Evolutionary conservation across 345 rosid genomes (phyloP), one percentile per base, ranked within the genome.

Genomic region (Salix koriyanagi): DNA sequence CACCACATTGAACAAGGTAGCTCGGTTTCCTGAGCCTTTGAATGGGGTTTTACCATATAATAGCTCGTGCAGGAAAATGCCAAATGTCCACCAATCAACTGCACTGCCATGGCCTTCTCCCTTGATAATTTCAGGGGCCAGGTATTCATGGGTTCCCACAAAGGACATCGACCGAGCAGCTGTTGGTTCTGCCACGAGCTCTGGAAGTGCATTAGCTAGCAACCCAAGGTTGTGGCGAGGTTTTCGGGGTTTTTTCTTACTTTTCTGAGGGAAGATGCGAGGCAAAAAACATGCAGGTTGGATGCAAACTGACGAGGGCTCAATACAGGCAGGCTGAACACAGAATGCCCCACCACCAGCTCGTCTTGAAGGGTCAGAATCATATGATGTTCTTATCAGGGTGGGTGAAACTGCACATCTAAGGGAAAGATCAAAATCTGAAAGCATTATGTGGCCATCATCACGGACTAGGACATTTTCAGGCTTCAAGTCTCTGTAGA

Each of bases 61-160:
- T 26, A 96, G 85, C 79, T 96, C 99, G 7, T 96, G 97, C 79
- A 96, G 79, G 82, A 96, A 96, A 79, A 96, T 91, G 19, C 99
- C 99, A 58, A 92, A 96, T 7, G 99, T 96, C 99, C 99, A 93
- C 99, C 99, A 96, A 52, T 96, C 99, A 46, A 96, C 98, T 36
- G 98, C 97, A 79, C 99, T 93, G 61, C 99, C 98, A 36, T 96
- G 99, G 48, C 99, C 99, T 81, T 96, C 99, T 73, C 98, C 99
- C 83, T 91, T 95, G 79, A 93, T 91, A 42, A 93, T 93, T 85
- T 93, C 97, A 14, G 97, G 97, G 84, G 97, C 97, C 18, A 96
- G 87, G 87, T 96, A 96, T 84, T 96, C 99, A 16, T 96, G 99
- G 68, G 99, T 96, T 77, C 99, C 99, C 23, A 96, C 99, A 64